phyloP scores from a whole-genome alignment of 2,329 filamentous ascomycete species.

The Colletotrichum scovillei region DNA sequence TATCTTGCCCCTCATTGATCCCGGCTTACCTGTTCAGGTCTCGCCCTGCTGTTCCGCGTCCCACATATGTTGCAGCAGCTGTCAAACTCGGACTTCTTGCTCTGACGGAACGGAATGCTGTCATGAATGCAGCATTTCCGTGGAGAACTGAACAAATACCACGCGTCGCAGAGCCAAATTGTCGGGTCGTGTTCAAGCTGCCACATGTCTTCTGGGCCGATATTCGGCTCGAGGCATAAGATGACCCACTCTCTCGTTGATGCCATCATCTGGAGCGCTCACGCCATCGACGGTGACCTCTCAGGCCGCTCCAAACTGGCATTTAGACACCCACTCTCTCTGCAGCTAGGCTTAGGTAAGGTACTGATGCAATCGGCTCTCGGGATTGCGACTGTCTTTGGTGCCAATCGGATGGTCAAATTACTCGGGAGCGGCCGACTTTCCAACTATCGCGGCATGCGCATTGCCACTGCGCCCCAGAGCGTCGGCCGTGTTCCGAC shows the following conservation, averaged over 20 bases:
- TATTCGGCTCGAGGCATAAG: neutral
- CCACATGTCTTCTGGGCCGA: neutral
- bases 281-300: conserved; percentile 26
- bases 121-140: neutral
- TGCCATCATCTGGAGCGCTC: conserved; percentile 31
- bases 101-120: neutral
- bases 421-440: neutral
- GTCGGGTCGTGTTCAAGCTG: neutral
- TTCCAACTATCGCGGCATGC: neutral
- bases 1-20: neutral
- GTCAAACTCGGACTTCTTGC: neutral
- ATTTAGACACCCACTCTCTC: neutral
- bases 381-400: conserved; percentile 9
- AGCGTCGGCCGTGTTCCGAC: conserved; percentile 13
- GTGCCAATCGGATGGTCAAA: neutral
- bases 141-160: neutral
- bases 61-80: neutral
- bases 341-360: neutral
- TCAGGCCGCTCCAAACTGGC: neutral
- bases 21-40: neutral
- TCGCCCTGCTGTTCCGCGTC: conserved; percentile 12
- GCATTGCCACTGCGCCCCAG: too few species aligned
- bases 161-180: neutral
- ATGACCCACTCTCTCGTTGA: conserved; percentile 29
- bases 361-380: conserved; percentile 24